Conservation (phyloP, 1,284 basidiomycete species). For the Cerioporus squamosus region DNA sequence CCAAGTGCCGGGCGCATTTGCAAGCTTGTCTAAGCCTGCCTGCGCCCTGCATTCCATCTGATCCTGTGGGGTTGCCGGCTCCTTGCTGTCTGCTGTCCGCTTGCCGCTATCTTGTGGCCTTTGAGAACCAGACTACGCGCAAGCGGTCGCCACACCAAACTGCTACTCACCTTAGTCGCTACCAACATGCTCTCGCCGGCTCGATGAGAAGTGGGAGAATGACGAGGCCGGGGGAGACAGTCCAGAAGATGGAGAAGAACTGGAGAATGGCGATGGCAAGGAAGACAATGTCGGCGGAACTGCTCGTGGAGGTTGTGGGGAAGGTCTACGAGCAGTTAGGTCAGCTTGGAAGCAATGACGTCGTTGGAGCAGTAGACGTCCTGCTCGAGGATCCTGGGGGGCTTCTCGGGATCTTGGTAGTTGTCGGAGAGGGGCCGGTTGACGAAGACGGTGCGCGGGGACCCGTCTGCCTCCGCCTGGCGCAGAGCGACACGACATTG, state of each 20-base stretch:
- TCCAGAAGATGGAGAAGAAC: constrained; percentile 94
- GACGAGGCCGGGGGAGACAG: constrained; percentile 92
- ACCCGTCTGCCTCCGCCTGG: constrained; percentile 54
- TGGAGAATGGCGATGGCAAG: constrained; percentile 88
- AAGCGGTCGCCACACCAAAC: too few relatives aligned
- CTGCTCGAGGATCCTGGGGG: constrained; percentile 57
- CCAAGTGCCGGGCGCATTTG: too few relatives aligned
- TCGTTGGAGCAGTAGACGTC: constrained; percentile 81
- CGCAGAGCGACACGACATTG: constrained; percentile 76
- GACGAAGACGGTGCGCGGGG: constrained; percentile 76
- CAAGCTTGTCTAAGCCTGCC: too few relatives aligned
- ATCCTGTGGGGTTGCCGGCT: too few relatives aligned
- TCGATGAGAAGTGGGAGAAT: constrained; percentile 89
- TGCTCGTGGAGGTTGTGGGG: constrained; percentile 91
- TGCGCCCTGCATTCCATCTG: too few relatives aligned
- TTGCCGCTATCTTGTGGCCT: too few relatives aligned
- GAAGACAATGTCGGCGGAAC: constrained; percentile 89
- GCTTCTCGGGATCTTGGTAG: constrained; percentile 69
- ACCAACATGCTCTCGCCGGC: too few relatives aligned
- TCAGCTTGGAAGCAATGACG: constrained; percentile 94
- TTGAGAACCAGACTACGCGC: too few relatives aligned
- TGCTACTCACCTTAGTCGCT: too few relatives aligned
- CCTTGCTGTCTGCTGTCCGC: too few relatives aligned
- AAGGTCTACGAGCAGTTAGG: too few relatives aligned
- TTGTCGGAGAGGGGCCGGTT: constrained; percentile 75